Conservation (phyloP, 352 stramenopile genomes). For the Pythium scleroteichum region DNA sequence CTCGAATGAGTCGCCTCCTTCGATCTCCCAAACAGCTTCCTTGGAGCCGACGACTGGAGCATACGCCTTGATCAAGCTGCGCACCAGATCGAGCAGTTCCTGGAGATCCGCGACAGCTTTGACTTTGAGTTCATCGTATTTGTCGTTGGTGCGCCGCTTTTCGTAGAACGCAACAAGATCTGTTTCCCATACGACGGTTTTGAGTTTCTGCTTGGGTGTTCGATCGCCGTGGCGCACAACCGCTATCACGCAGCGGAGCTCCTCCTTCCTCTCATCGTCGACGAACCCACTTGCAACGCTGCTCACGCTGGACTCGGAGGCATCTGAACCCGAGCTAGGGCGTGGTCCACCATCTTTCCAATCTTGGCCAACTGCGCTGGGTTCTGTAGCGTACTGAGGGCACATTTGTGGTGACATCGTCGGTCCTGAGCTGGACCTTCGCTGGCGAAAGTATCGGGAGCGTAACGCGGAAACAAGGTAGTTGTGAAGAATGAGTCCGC, state of each 20-base stretch:
- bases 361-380: slow-evolving; percentile 21
- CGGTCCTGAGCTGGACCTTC: slow-evolving; percentile 50
- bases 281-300: slow-evolving; percentile 47
- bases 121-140: slow-evolving; percentile 85
- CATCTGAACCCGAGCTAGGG: slow-evolving; percentile 64
- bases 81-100: slow-evolving; percentile 77
- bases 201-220: slow-evolving; percentile 99
- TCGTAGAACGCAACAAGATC: slow-evolving; percentile 87
- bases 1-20: slow-evolving; percentile 88
- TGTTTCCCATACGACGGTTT: slow-evolving; percentile 90
- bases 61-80: slow-evolving; percentile 82
- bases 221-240: slow-evolving; percentile 98
- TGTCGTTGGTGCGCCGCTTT: slow-evolving; percentile 60
- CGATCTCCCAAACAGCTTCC: slow-evolving; percentile 81
- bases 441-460: slow-evolving; percentile 76
- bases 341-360: slow-evolving; percentile 34
- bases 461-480: slow-evolving; percentile 82
- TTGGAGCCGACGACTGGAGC: slow-evolving; percentile 77
- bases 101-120: slow-evolving; percentile 82
- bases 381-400: slow-evolving; percentile 77
- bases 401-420: slow-evolving; percentile 61
- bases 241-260: slow-evolving; percentile 98
- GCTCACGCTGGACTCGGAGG: slow-evolving; percentile 67
- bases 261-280: slow-evolving; percentile 89
- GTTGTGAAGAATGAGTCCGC: slow-evolving; percentile 91